These are phyloP conservation scores for Penicillium coprophilum DNA, from an alignment of 495 filamentous ascomycete genomes.

Conservation along the genomic window DNA sequence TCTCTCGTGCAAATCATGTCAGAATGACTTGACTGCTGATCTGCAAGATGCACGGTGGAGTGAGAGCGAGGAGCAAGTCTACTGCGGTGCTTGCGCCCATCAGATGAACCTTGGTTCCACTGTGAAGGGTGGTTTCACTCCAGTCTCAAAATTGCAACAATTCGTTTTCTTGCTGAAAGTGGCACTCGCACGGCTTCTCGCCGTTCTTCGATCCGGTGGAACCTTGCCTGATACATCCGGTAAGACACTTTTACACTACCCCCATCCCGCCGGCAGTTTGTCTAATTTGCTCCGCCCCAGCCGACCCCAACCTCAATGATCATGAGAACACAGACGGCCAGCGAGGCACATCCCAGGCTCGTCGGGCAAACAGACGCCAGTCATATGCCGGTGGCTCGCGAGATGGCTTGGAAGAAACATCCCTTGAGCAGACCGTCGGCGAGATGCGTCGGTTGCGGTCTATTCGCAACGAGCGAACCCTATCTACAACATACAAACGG, in stretches of 20 bases:
- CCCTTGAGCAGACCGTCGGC: slow-evolving; percentile 92
- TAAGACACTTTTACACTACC: slow-evolving; percentile 33
- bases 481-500: slow-evolving; percentile 88
- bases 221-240: slow-evolving; percentile 72
- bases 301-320: slow-evolving; percentile 68
- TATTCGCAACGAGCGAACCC: slow-evolving; percentile 86
- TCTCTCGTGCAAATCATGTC: slow-evolving; percentile 72
- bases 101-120: slow-evolving; percentile 46
- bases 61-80: slow-evolving; percentile 60
- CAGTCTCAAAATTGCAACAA: slow-evolving; percentile 81
- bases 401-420: slow-evolving; percentile 63
- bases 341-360: slow-evolving; percentile 43
- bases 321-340: slow-evolving; percentile 69
- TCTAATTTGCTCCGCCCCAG: slow-evolving; percentile 39
- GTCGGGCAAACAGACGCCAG: slow-evolving; percentile 66
- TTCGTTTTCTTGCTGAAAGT: slow-evolving; percentile 92
- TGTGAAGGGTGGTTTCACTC: slow-evolving; percentile 55
- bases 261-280: slow-evolving; percentile 12
- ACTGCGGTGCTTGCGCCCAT: slow-evolving; percentile 67
- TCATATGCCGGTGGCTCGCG: slow-evolving; percentile 63
- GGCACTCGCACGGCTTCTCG: slow-evolving; percentile 84
- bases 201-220: slow-evolving; percentile 79
- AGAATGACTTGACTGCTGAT: slow-evolving; percentile 64
- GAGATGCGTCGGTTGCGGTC: slow-evolving; percentile 90
- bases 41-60: slow-evolving; percentile 66